These are phyloP conservation scores for Seminavis robusta DNA, from an alignment of 108 stramenopile species.

Conservation along the genomic window DNA sequence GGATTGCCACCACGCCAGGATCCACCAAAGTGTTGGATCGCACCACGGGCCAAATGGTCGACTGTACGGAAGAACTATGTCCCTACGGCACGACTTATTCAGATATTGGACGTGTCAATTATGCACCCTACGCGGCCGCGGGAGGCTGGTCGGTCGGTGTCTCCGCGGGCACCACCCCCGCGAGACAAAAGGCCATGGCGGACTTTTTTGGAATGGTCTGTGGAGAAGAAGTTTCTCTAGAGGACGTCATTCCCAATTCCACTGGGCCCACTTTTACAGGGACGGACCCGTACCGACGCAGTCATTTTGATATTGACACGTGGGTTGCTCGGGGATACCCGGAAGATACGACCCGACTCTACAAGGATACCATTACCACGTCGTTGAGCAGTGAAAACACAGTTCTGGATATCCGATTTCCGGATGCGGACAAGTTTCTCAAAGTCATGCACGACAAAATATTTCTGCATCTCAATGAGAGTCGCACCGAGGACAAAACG, in stretches of 20 bases:
- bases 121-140: conserved; percentile 42
- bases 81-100: conserved; percentile 32
- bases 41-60: conserved; percentile 14
- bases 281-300: conserved; percentile 19
- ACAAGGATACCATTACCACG: conserved; percentile 28
- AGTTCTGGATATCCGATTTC: conserved; percentile 35
- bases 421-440: conserved; percentile 16
- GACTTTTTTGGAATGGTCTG: conserved; percentile 43
- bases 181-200: conserved; percentile 21
- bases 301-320: conserved; percentile 22
- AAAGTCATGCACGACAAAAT: conserved; percentile 29
- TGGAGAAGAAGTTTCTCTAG: conserved; percentile 13
- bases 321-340: conserved; percentile 15
- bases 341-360: conserved; percentile 9
- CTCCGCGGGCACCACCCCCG: conserved; percentile 6
- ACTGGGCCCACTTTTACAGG: conserved; percentile 12
- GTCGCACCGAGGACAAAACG: background rate
- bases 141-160: conserved; percentile 42
- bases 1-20: conserved; percentile 15
- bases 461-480: conserved; percentile 7
- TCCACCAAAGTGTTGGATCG: conserved; percentile 8
- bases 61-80: conserved; percentile 28
- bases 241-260: conserved; percentile 36
- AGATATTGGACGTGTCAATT: conserved; percentile 36
- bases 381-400: conserved; percentile 32